Evolutionary conservation across 208 protist species (phyloP).

Genomic region (Crithidia brevicula): DNA sequence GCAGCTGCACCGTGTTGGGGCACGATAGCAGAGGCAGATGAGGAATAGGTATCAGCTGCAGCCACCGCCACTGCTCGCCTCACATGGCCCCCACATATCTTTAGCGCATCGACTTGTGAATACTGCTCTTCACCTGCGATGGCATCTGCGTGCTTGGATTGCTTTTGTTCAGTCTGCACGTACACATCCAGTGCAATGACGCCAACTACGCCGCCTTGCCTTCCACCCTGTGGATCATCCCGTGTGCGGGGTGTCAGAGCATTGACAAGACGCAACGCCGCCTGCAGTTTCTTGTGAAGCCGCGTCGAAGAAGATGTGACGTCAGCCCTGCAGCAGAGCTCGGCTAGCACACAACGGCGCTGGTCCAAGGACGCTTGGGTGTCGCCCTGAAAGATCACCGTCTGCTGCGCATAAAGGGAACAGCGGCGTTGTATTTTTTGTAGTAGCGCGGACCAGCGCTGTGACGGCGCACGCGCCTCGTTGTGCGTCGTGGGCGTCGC

Average conservation of each 20-base stretch:
- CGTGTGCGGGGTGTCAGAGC: not conserved
- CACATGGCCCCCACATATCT: not conserved
- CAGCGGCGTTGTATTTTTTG: not conserved
- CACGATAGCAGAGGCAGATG: no score
- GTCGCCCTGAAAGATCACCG: not conserved
- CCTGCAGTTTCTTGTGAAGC: not conserved
- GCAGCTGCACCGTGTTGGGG: not conserved
- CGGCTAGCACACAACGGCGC: not conserved
- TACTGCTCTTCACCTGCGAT: no score
- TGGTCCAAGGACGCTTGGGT: not conserved
- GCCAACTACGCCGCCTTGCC: not conserved
- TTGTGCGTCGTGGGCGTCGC: not conserved
- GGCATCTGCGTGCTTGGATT: no score
- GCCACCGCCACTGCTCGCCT: constrained; percentile 7
- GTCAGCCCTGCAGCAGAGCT: not conserved
- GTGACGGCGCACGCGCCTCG: not conserved
- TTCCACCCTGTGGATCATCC: not conserved
- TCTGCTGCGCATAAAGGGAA: not conserved
- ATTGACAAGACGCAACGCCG: not conserved
- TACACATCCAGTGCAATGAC: not conserved
- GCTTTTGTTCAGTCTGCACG: no score
- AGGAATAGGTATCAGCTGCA: not conserved
- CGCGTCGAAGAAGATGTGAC: no score
- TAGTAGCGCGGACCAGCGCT: not conserved
- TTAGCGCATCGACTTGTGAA: no score